Base-by-base conservation (phyloP, 805 yeast genomes). In the Lipomyces yamanashiensis region DNA sequence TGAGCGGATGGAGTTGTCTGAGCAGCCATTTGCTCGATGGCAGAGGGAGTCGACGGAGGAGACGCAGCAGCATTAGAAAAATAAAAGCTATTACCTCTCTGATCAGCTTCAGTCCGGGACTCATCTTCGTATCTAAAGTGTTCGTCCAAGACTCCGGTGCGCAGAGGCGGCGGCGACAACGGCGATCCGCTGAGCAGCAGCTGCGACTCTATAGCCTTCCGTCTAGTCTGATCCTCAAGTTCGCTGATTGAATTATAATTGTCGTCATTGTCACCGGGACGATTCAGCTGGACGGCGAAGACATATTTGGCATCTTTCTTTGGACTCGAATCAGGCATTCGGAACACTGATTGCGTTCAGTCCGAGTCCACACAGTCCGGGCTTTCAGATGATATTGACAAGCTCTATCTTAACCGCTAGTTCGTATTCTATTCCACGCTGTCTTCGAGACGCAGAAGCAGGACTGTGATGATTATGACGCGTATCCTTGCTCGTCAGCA, bases 21-120 rank as follows among this genome's bases (percentile, higher is more conserved):
- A 15, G 57, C 58, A 10, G 45, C 50, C 33, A 12, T n/a, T 6
- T 33, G 13, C 4, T 54, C 59, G 12, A 52, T 10, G 10, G 58
- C 51, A 3, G 65, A 54, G 7, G 68, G 68, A 12, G 68, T 64
- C 41, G 68, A 61, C 7, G 68, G 68, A 34, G 65, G 68, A 5
- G 68, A 61, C 2, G 66, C 65, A 12, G 61, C 65, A 2, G 37
- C 37, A 33, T 48, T 43, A 9, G 23, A 58, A 34, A 44, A 45
- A 33, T 43, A 37, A 23, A 23, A 33, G 28, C 34, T 54, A 13
- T 23, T 19, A 9, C 52, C 23, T 47, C 23, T 56, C 13, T 55
- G 52, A 28, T 56, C 52, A 19, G 8, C 21, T 13, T 47, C 60
- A 19, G 7, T 19, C 34, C 15, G 50, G 10, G 33, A 13, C 23